phyloP scores from a whole-genome alignment of 2,329 filamentous ascomycete genomes.

The Trichophyton simii region DNA sequence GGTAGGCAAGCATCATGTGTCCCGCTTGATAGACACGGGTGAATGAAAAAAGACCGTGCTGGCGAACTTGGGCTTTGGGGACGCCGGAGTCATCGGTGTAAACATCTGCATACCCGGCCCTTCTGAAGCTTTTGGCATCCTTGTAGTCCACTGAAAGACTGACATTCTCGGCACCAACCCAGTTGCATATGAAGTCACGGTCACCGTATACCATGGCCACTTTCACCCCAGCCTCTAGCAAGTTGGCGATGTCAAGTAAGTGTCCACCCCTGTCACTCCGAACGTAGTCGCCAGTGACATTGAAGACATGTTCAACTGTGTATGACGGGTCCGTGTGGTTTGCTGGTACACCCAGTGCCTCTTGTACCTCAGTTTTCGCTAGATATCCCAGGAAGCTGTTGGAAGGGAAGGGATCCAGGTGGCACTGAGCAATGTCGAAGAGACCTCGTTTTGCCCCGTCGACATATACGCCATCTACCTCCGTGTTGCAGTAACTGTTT shows the following conservation, averaged over 20 bases:
- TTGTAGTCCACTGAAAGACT: conserved; percentile 48
- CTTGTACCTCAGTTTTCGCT: conserved; percentile 45
- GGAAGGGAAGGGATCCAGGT: conserved; percentile 41
- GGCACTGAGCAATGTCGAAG: conserved; percentile 45
- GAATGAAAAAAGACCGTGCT: conserved; percentile 63
- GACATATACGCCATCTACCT: conserved; percentile 36
- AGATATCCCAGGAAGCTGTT: conserved; percentile 45
- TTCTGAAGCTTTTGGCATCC: conserved; percentile 41
- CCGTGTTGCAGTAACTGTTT: conserved; percentile 43
- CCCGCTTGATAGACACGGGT: conserved; percentile 46
- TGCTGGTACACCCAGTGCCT: conserved; percentile 44
- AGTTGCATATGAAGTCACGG: conserved; percentile 45
- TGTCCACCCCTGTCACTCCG: conserved; percentile 41
- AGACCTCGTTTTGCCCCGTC: conserved; percentile 38
- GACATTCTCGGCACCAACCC: conserved; percentile 59
- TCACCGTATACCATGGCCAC: conserved; percentile 62
- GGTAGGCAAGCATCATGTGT: conserved; percentile 41
- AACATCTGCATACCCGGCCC: conserved; percentile 60
- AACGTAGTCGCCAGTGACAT: conserved; percentile 48
- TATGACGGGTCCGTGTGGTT: conserved; percentile 43
- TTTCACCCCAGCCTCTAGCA: conserved; percentile 50
- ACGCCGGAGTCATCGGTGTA: conserved; percentile 50
- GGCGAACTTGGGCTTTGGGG: conserved; percentile 51
- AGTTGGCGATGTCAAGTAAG: conserved; percentile 45
- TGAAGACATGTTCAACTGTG: conserved; percentile 37